Evolutionary conservation across 495 filamentous ascomycete species (phyloP).

Genomic region (Penicillium nucicola): DNA sequence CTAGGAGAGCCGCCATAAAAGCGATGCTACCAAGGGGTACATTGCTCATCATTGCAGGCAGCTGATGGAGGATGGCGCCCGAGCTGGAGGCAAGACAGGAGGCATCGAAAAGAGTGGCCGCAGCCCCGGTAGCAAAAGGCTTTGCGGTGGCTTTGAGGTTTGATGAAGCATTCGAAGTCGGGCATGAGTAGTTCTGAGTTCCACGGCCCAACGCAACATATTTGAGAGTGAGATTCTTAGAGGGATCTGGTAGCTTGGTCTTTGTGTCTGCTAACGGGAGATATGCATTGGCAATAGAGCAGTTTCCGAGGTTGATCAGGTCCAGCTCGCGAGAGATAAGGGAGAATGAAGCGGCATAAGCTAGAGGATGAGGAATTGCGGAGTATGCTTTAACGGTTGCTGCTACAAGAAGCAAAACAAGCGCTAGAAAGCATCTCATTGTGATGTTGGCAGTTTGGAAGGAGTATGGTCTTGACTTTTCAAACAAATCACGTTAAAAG

Average conservation of each 20-base stretch:
- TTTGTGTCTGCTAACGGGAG: conserved; percentile 21
- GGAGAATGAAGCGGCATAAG: conserved; percentile 17
- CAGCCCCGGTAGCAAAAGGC: conserved; percentile 52
- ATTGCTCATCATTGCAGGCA: conserved; percentile 35
- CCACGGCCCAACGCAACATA: conserved; percentile 67
- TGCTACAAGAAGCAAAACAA: neutral
- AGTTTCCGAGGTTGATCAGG: conserved; percentile 23
- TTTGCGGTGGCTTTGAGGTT: conserved; percentile 12
- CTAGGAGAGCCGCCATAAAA: conserved; percentile 22
- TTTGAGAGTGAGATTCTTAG: conserved; percentile 47
- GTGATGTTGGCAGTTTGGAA: neutral
- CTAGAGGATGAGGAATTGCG: conserved; percentile 13
- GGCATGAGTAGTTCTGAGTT: conserved; percentile 77
- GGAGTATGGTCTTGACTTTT: neutral
- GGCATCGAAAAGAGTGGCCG: conserved; percentile 65
- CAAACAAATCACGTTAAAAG: neutral
- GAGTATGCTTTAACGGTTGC: conserved; percentile 1
- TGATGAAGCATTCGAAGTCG: conserved; percentile 13
- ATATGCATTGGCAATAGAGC: conserved; percentile 19
- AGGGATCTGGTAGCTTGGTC: conserved; percentile 42
- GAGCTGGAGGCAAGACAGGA: conserved; percentile 42
- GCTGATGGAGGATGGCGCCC: conserved; percentile 18
- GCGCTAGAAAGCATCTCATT: neutral
- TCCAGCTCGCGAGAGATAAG: conserved; percentile 19
- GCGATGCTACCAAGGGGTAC: conserved; percentile 39